phyloP scores from a whole-genome alignment of 306 rosid genomes.

The Prinsepia uniflora region DNA sequence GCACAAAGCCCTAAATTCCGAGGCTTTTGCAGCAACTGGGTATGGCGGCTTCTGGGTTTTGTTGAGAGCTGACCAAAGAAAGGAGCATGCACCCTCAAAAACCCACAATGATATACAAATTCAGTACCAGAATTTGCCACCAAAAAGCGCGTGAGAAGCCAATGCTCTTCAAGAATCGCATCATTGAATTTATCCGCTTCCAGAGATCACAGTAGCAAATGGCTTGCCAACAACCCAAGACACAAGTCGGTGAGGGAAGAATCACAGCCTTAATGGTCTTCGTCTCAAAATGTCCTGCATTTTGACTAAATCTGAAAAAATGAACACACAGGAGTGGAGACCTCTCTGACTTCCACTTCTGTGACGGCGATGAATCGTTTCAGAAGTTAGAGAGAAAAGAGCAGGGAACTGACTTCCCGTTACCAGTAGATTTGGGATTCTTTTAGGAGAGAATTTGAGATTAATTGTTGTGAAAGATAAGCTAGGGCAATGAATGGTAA shows the following conservation, averaged over 20 bases:
- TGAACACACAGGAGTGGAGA: slow-evolving; percentile 15
- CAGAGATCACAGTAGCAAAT: slow-evolving; percentile 24
- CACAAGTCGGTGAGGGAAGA: slow-evolving; percentile 21
- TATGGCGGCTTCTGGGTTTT: neutral
- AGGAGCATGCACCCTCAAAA: slow-evolving; percentile 32
- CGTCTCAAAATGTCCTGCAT: slow-evolving; percentile 29
- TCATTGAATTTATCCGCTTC: slow-evolving; percentile 10
- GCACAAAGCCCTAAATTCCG: slow-evolving; percentile 22
- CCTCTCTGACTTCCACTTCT: neutral
- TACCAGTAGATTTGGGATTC: slow-evolving; percentile 7
- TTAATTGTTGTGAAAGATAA: neutral
- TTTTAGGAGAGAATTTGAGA: neutral
- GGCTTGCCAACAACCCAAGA: slow-evolving; percentile 22
- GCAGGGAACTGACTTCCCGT: neutral
- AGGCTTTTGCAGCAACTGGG: neutral
- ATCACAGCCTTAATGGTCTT: slow-evolving; percentile 29
- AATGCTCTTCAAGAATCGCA: slow-evolving; percentile 54
- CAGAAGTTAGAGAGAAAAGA: neutral
- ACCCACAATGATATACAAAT: slow-evolving; percentile 25
- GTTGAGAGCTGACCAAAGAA: neutral
- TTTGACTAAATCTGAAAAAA: slow-evolving; percentile 39
- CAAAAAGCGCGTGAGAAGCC: slow-evolving; percentile 30
- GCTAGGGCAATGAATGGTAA: neutral
- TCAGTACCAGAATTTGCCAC: slow-evolving; percentile 31
- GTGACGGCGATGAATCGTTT: neutral